Conservation (phyloP, 2,329 filamentous ascomycete genomes). For the Fusarium newnesense region DNA sequence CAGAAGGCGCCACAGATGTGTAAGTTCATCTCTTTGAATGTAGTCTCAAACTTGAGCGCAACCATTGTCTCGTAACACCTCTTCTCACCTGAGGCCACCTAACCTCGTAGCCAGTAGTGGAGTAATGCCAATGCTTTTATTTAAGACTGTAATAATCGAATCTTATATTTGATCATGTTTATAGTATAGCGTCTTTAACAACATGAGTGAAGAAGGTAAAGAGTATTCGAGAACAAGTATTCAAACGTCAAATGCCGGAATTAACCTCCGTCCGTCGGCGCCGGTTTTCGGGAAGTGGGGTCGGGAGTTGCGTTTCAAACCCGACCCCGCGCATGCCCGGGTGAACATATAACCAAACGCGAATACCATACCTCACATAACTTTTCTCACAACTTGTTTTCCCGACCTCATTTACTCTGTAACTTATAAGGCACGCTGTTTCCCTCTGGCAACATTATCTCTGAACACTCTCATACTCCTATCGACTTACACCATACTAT, state of each 20-base stretch:
- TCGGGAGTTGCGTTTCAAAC: conserved; percentile 39
- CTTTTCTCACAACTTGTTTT: neutral
- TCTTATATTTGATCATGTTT: neutral
- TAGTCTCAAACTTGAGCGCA: neutral
- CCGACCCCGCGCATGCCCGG: conserved; percentile 42
- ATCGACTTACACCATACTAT: conserved; percentile 16
- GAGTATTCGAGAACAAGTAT: neutral
- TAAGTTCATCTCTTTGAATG: neutral
- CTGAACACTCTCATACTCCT: neutral
- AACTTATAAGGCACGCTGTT: neutral
- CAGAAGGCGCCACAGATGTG: neutral
- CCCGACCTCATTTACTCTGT: neutral
- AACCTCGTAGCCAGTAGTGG: neutral
- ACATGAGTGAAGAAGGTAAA: neutral
- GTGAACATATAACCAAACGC: conserved; percentile 45
- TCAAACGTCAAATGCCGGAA: conserved; percentile 14
- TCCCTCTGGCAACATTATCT: neutral
- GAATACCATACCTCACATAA: neutral
- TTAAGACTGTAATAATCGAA: neutral
- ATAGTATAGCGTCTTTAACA: neutral
- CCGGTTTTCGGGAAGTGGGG: conserved; percentile 45
- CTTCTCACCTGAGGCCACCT: neutral
- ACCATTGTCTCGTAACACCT: neutral
- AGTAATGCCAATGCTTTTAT: neutral
- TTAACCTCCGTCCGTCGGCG: conserved; percentile 28